Base-by-base conservation (phyloP, 257 asterid genomes). In the Solanum microdontum region DNA sequence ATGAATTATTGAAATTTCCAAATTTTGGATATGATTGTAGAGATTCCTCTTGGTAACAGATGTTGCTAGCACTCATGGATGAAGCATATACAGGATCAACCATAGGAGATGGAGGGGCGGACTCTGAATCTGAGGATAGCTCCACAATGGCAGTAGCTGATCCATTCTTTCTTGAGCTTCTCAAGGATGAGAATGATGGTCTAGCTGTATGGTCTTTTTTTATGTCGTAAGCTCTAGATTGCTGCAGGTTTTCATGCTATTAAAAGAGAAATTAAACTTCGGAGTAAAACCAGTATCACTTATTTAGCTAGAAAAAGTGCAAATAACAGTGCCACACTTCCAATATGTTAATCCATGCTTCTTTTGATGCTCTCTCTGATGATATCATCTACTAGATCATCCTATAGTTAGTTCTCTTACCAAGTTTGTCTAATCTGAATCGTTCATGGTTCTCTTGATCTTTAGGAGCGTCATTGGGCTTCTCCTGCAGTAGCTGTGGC, bases 151-250 rank as follows among this genome's bases (percentile, higher is more conserved):
- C 96, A 84, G 96, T 87, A 68, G 95, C 93, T 87, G 98, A 96
- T 87, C 94, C 98, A 48, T 90, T 94, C 86, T 96, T 96, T 90
- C 98, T 96, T 87, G 99, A 96, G 91, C 96, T 96, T 87, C 99
- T 96, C 91, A 95, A 95, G 95, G 98, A 96, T 90, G 99, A 96
- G 91, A 96, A 96, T 88, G 99, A 96, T 87, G 99, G 99, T 83
- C 98, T 96, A 87, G 92, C 98, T 87, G 98, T 96, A 93, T 85
- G 99, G 86, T 90, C 91, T 88, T 88, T 88, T 88, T 91, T 91
- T 82, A 28, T 90, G 36, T 86, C 21, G 43, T 34, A 73, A 69
- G 30, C 87, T 73, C 74, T 70, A 45, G 64, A 60, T 48, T 82
- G 37, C 33, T 87, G 43, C 86, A 37, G 55, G 86, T 39, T 51